Base-by-base conservation (phyloP, 2,329 filamentous ascomycete genomes). In the Xylaria sp. region DNA sequence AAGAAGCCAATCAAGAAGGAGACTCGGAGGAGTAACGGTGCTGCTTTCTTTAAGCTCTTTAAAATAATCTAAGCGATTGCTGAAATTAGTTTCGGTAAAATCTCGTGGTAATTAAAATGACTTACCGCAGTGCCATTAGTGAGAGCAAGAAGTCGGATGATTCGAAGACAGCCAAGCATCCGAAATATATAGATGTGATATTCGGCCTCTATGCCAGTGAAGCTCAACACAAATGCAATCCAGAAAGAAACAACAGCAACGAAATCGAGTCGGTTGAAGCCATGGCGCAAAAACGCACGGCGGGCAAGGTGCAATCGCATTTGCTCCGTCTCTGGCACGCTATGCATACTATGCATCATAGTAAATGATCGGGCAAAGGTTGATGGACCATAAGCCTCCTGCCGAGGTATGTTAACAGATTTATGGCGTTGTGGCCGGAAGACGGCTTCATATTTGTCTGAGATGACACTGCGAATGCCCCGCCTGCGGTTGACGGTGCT, bases 1-100 rank as follows among this genome's bases (percentile, higher is more conserved):
- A 99, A 99, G 78, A 99, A 99, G 13, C 91, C 86, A 67, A 99
- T 93, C 21, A 99, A 81, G 73, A 99, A 97, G 1, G 92, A 93
- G 31, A 99, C 93, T 64, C 97, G 92, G 25, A 97, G 87, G 23
- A 99, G 86, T 35, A 97, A 81, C 1, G 96, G 95, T 0, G 94
- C 92, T 1, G 95, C 93, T 74, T 97, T 96, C 74, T 99, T 99
- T 63, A 99, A 77, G 83, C 94, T 98, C 74, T 92, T 87, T 44
- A 99, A 80, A 71, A 99, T 99, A 60, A 98, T 93, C 87, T 92
- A 70, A 4, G 48, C 25, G 19, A 54, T 17, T 15, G 37, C 63
- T 47, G 47, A 41, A 15, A 54, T 68, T 55, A 58, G 47, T 25
- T 58, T 70, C 47, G 71, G 70, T 58, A 49, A 37, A 33, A 27